Conservation (phyloP, 805 yeast genomes). For the Scheffersomyces stipitis region DNA sequence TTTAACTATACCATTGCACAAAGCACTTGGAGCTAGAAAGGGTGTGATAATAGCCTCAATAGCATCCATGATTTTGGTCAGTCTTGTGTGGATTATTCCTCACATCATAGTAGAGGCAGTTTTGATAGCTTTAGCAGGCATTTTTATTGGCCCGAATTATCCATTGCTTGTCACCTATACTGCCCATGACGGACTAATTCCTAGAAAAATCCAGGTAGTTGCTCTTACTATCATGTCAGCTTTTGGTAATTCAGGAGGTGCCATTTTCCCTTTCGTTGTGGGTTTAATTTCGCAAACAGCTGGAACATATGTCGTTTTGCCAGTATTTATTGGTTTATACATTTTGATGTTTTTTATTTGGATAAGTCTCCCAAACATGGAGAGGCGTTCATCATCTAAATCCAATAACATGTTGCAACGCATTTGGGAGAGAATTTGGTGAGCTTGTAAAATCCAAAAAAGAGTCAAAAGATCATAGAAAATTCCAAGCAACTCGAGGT, state of each 20-base stretch:
- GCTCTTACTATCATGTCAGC: conserved; percentile 54
- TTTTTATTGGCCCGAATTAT: conserved; percentile 67
- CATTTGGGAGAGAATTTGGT: conserved; percentile 22
- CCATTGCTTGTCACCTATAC: conserved; percentile 49
- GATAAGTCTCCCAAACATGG: conserved; percentile 40
- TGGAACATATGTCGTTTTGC: conserved; percentile 52
- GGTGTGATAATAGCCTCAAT: conserved; percentile 36
- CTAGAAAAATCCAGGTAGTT: conserved; percentile 51
- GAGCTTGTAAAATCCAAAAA: no score
- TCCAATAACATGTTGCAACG: not conserved
- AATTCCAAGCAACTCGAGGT: no score
- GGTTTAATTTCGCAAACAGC: conserved; percentile 47
- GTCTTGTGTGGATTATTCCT: conserved; percentile 51
- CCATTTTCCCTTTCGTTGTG: conserved; percentile 52
- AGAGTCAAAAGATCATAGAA: no score
- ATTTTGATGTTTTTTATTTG: conserved; percentile 35
- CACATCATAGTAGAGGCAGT: conserved; percentile 45
- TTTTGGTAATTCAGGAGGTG: conserved; percentile 60
- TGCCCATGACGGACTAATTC: conserved; percentile 38
- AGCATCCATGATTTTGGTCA: conserved; percentile 35
- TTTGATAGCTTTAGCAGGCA: conserved; percentile 51
- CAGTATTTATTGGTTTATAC: conserved; percentile 42
- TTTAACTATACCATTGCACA: conserved; percentile 42
- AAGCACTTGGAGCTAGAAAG: conserved; percentile 44
- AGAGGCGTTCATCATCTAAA: conserved; percentile 14